Percentiles rank a stretch among this genome's conserved stretches.
Conservation (phyloP, 352 stramenopile genomes). For the Phytophthora constricta region DNA sequence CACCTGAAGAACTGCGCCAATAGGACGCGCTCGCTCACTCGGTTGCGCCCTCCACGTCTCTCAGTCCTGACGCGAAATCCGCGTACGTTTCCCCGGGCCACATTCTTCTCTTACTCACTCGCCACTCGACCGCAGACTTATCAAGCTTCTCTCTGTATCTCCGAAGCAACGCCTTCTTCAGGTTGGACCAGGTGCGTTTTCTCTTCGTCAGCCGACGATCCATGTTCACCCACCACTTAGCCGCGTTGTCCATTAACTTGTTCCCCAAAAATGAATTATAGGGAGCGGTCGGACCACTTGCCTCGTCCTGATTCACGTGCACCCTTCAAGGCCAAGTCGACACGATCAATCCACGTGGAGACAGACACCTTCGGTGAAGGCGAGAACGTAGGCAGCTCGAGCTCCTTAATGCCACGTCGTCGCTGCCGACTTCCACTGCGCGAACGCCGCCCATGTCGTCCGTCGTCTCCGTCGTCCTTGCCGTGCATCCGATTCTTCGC, state of each 20-base stretch:
- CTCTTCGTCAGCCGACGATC: background rate
- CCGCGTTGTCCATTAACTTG: background rate
- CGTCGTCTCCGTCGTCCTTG: no score
- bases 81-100: constrained; percentile 87
- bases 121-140: background rate
- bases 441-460: no score
- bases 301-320: background rate
- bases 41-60: background rate
- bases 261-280: background rate
- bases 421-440: no score
- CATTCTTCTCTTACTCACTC: constrained; percentile 58
- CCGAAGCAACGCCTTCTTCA: constrained; percentile 8
- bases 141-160: background rate
- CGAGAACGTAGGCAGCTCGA: background rate
- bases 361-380: background rate
- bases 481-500: no score
- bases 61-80: background rate
- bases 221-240: background rate
- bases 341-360: background rate
- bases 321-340: background rate
- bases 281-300: background rate
- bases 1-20: background rate
- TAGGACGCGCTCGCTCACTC: background rate
- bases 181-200: background rate
- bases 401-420: background rate